Evolutionary conservation across 2,329 filamentous ascomycete species (phyloP).

Genomic region (Sporothrix pallida): DNA sequence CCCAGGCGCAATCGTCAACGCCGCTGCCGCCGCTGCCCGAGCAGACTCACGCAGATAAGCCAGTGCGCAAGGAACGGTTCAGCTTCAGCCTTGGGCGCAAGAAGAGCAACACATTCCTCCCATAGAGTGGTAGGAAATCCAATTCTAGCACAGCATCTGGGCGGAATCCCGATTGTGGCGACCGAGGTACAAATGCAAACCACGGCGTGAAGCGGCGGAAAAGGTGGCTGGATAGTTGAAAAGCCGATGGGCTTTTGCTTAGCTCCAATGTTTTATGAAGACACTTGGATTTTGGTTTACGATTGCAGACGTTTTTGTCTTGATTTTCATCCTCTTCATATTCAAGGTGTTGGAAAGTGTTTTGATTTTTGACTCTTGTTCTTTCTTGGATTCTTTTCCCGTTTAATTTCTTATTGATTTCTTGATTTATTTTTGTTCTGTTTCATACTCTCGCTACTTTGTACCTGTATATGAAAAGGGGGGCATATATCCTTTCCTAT

Average conservation of each 20-base stretch:
- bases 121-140: neutral
- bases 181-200: neutral
- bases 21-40: neutral
- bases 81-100: constrained; percentile 71
- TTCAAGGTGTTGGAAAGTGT: neutral
- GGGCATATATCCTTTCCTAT: constrained; percentile 12
- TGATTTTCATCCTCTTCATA: neutral
- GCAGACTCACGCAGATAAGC: constrained; percentile 48
- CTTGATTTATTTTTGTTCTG: neutral
- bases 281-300: neutral
- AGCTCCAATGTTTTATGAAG: neutral
- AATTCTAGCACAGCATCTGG: neutral
- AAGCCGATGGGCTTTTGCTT: neutral
- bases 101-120: constrained; percentile 60
- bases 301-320: neutral
- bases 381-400: neutral
- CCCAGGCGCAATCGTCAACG: constrained; percentile 17
- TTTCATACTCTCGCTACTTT: constrained; percentile 9
- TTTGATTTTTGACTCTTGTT: neutral
- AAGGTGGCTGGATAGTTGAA: constrained; percentile 6
- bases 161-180: neutral
- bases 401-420: neutral
- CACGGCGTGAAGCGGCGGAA: neutral
- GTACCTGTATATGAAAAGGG: constrained; percentile 22
- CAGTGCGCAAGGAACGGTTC: constrained; percentile 64